Conservation (phyloP, 2,329 filamentous ascomycete genomes). For the Epichloe glyceriae region DNA sequence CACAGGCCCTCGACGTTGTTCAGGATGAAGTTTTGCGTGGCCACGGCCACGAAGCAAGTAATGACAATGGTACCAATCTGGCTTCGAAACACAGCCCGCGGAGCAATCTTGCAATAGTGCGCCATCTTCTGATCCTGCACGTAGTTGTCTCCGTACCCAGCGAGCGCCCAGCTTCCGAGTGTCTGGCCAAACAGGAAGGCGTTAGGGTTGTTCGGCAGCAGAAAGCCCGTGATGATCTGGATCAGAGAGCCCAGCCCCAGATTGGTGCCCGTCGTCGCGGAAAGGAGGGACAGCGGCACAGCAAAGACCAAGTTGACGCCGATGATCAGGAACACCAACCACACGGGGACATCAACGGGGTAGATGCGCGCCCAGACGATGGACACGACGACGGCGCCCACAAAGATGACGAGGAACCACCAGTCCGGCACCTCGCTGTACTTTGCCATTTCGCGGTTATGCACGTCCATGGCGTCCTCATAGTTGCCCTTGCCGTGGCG, state of each 20-base stretch:
- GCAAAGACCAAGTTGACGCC: conserved; percentile 26
- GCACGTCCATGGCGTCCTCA: conserved; percentile 27
- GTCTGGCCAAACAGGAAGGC: conserved; percentile 15
- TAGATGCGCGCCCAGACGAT: conserved; percentile 16
- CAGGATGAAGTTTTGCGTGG: conserved; percentile 30
- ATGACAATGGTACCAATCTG: conserved; percentile 33
- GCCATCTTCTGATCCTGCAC: conserved; percentile 37
- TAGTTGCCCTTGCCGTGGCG: conserved; percentile 27
- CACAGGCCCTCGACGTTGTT: conserved; percentile 20
- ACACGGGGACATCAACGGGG: conserved; percentile 19
- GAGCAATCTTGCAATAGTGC: conserved; percentile 37
- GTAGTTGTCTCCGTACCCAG: conserved; percentile 28
- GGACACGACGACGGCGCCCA: conserved; percentile 19
- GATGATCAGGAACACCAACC: conserved; percentile 29
- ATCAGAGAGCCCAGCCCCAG: conserved; percentile 28
- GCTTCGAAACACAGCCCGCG: conserved; percentile 31
- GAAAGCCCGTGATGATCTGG: conserved; percentile 24
- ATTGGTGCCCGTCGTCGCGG: conserved; percentile 31
- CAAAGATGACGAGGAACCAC: conserved; percentile 31
- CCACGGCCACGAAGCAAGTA: conserved; percentile 32
- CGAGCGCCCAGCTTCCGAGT: conserved; percentile 11
- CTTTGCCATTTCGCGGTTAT: conserved; percentile 26
- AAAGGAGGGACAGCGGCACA: conserved; percentile 29
- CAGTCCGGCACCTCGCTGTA: conserved; percentile 33
- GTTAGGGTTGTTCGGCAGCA: conserved; percentile 13